Conservation (phyloP, 306 rosid species). For the Cyamopsis tetragonoloba region DNA sequence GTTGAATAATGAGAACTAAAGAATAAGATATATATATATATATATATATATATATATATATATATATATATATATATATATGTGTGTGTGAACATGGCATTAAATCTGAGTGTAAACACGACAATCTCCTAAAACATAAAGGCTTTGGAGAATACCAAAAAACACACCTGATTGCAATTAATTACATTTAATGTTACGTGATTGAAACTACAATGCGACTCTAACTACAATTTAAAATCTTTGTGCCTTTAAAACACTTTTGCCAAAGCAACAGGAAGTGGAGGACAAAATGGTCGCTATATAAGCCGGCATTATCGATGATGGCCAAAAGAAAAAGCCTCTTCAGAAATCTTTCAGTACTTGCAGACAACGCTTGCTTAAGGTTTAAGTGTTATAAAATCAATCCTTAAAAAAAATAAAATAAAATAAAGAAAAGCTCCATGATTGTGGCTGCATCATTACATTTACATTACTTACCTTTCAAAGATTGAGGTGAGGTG, state of each 20-base stretch:
- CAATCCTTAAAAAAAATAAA: too few relatives aligned
- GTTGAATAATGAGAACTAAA: background rate
- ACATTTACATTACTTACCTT: slow-evolving; percentile 18
- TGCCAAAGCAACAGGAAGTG: slow-evolving; percentile 28
- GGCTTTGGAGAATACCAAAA: too few relatives aligned
- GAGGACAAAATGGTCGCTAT: slow-evolving; percentile 35
- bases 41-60: too few relatives aligned
- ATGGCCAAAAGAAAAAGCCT: slow-evolving; percentile 23
- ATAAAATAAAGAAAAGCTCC: background rate
- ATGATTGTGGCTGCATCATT: slow-evolving; percentile 13
- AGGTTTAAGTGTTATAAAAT: slow-evolving; percentile 26
- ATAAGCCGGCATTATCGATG: slow-evolving; percentile 36
- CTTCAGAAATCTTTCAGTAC: slow-evolving; percentile 7
- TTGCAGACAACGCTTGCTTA: slow-evolving; percentile 26
- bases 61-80: background rate
- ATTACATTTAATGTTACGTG: too few relatives aligned
- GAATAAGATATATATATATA: too few relatives aligned
- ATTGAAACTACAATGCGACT: too few relatives aligned
- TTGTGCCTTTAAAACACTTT: too few relatives aligned
- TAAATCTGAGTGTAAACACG: too few relatives aligned
- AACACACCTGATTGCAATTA: too few relatives aligned
- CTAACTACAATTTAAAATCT: too few relatives aligned
- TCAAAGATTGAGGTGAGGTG: background rate
- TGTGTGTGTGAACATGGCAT: background rate
- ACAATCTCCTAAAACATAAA: too few relatives aligned